phyloP scores from a whole-genome alignment of 352 stramenopile genomes.

The Globisporangium orthogonon region DNA sequence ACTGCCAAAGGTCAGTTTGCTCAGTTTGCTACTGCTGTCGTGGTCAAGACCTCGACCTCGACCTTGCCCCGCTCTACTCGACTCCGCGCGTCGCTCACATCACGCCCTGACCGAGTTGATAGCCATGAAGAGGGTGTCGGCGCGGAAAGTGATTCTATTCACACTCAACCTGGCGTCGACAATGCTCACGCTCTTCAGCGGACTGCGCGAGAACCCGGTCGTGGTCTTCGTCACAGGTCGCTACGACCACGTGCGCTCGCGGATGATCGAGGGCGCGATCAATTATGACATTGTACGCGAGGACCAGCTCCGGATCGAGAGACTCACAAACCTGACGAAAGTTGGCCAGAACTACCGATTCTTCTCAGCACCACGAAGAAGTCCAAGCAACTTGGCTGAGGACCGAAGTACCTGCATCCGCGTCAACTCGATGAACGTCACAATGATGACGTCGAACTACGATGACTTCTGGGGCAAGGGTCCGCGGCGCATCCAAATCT shows the following conservation, averaged over 20 bases:
- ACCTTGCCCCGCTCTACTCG: too few species aligned
- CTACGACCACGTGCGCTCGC: constrained; percentile 22
- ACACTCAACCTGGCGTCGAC: constrained; percentile 19
- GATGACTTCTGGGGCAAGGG: constrained; percentile 41
- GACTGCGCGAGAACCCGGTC: constrained; percentile 27
- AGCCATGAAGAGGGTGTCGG: neutral
- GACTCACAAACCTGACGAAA: constrained; percentile 13
- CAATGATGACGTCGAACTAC: constrained; percentile 22
- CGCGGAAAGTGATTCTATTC: constrained; percentile 7
- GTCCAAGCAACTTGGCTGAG: constrained; percentile 22
- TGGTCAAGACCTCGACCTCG: neutral
- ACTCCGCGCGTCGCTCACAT: too few species aligned
- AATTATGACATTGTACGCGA: constrained; percentile 22
- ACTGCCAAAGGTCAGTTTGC: too few species aligned
- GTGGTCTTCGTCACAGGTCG: constrained; percentile 15
- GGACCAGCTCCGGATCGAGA: constrained; percentile 11
- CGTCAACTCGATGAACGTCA: constrained; percentile 37
- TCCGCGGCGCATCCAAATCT: constrained; percentile 26
- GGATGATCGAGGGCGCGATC: constrained; percentile 16
- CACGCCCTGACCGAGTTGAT: too few species aligned
- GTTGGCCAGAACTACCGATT: constrained; percentile 19
- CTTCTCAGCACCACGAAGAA: constrained; percentile 26
- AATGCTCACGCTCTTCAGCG: constrained; percentile 23
- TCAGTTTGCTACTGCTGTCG: neutral
- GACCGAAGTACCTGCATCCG: constrained; percentile 37